Evolutionary conservation across 1,284 basidiomycete species (phyloP), one percentile per base, ranked within the genome.

Genomic region (Marasmius sp.): DNA sequence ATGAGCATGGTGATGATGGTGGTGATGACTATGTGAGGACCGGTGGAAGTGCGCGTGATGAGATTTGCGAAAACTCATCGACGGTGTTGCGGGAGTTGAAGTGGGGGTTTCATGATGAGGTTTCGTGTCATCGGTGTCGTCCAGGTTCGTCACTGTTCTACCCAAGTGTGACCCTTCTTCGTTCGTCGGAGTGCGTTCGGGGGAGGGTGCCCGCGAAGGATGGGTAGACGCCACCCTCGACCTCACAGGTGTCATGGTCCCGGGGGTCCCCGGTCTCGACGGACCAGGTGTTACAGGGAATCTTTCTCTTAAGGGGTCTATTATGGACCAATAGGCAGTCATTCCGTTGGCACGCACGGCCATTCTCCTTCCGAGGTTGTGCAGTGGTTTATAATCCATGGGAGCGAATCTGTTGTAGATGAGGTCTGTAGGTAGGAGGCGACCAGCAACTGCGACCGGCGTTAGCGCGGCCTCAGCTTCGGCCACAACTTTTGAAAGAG

Each of bases 331-430:
- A 70, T 90, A 93, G 57, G 84, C 75, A 6, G 75, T 76, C 81
- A 92, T 81, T 8, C 91, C 92, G 64, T 88, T 81, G 6, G 84
- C 83, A 7, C 88, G 79, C 12, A 84, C 82, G 7, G 82, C 78
- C 66, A 91, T 77, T 8, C 82, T 75, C 49, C 85, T 77, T 7
- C 77, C 74, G 11, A 82, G 69, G 37, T 74, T 70, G 59, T 91
- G 87, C 33, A 93, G 77, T 0, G 73, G 71, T 1, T 71, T 70
- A 59, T 89, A 85, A 68, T 92, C 89, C 1, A 71, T 73, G 0
- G 91, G 90, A 0, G 81, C 76, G 65, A 88, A 88, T 1, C 89
- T 79, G 1, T 81, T 81, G 68, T 85, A 92, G 20, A 86, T 79
- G 34, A 93, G 70, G 67, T 93, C 91, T 36, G 83, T 81, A 39